Evolutionary conservation across 1,284 basidiomycete genomes (phyloP), one percentile per base, ranked within the genome.

Genomic region (Puccinia polysora): DNA sequence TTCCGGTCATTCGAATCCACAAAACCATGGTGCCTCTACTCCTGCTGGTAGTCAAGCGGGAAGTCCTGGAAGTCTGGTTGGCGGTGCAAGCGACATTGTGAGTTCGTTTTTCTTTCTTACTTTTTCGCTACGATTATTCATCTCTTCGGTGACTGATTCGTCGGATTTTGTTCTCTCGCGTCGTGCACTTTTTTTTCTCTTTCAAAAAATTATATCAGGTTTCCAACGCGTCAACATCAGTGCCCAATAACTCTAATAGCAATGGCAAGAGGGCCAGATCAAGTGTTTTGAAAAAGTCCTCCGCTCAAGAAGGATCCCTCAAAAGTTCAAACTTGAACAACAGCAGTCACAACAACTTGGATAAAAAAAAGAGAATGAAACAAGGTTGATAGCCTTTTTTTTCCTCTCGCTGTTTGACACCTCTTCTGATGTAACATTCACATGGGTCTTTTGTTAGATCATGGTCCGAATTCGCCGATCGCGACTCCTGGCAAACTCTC

Each of bases 291-390:
- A 58, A 58, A 58, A 58, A 58, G 56, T 40, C 56, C 3, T 38
- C 25, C 23, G 28, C 56, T 40, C 56, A 58, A 34, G 56, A 58
- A 20, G 15, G 56, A 34, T 40, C 56, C 34, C 10, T 23, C 20
- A 58, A 58, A 58, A 58, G 43, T 40, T 12, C 14, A 2, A 58
- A 58, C n/a, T 10, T 28, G 12, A 58, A 58, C 43, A 58, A 36
- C 32, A 56, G 23, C 32, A 18, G 18, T 18, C n/a, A 15, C 20
- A 52, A 52, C n/a, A 52, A 52, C 30, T 50, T 53, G 7, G 55
- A 69, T 30, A 69, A 69, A 25, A 69, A 69, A 55, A 69, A 69
- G 34, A 40, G 65, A 50, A 43, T 59, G 36, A 69, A 69, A 59
- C 55, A 43, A 49, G 65, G 65, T 59, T 20, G 59, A 56, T 20